These are phyloP conservation scores for Aspergillus luchuensis DNA, from an alignment of 2,329 filamentous ascomycete genomes.

Conservation along the genomic window DNA sequence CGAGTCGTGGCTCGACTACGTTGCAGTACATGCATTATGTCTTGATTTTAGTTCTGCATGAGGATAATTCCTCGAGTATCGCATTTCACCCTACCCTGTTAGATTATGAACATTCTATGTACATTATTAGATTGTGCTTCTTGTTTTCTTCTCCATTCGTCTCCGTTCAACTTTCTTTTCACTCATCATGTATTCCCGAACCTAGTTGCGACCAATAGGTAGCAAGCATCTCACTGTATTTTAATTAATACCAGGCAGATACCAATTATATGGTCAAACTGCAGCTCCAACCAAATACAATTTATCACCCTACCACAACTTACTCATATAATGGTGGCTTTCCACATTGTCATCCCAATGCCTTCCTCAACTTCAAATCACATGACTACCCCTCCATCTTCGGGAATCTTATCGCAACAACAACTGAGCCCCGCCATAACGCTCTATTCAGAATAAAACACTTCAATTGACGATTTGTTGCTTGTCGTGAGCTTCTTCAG, in stretches of 20 bases:
- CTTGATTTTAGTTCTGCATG: not conserved
- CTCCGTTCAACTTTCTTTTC: not conserved
- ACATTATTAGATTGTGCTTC: conserved; percentile 27
- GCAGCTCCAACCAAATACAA: not conserved
- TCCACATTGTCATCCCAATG: not conserved
- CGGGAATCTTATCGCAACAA: conserved; percentile 1
- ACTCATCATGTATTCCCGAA: not conserved
- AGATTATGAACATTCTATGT: conserved; percentile 25
- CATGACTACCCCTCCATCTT: not conserved
- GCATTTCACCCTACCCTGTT: not conserved
- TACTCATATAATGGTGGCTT: too few relatives aligned
- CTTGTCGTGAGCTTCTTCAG: not conserved
- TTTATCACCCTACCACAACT: not conserved
- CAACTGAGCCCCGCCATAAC: not conserved
- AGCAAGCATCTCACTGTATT: not conserved
- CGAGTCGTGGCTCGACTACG: not conserved
- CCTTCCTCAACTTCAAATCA: not conserved
- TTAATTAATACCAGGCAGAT: not conserved
- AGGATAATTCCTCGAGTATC: not conserved
- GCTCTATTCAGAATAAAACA: too few relatives aligned
- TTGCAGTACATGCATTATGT: not conserved
- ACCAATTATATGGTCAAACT: not conserved
- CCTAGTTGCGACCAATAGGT: not conserved
- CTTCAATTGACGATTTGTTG: not conserved
- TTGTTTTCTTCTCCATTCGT: not conserved